Evolutionary conservation across 768 basidiomycete genomes (phyloP).

Genomic region (Chalciporus piperatus): DNA sequence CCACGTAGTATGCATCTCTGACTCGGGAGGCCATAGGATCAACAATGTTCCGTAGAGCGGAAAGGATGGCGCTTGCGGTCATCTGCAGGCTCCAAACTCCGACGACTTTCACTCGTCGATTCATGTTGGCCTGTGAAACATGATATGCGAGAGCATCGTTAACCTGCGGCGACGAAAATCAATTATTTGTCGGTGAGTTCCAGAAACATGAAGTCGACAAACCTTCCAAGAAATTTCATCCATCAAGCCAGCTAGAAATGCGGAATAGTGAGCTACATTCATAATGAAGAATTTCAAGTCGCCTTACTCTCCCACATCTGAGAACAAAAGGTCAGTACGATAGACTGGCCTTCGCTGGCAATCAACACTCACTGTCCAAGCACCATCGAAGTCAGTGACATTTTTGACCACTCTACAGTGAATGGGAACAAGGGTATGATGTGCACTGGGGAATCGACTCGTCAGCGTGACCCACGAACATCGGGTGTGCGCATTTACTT

Average conservation of each 20-base stretch:
- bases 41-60: conserved; percentile 70
- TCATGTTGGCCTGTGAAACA: conserved; percentile 87
- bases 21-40: conserved; percentile 53
- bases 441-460: conserved; percentile 54
- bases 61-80: conserved; percentile 84
- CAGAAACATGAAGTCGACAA: conserved; percentile 8
- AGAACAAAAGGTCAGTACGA: conserved; percentile 4
- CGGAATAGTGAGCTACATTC: conserved; percentile 4
- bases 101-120: conserved; percentile 85
- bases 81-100: conserved; percentile 93
- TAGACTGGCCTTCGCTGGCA: neutral
- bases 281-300: neutral
- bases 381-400: conserved; percentile 86
- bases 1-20: conserved; percentile 29
- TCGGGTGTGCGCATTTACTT: conserved; percentile 57
- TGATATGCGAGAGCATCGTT: conserved; percentile 95
- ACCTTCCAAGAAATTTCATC: conserved; percentile 88
- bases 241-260: conserved; percentile 78
- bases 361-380: conserved; percentile 78
- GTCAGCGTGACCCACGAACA: neutral
- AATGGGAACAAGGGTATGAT: conserved; percentile 91
- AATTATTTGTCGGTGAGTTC: neutral
- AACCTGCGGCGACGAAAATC: conserved; percentile 41
- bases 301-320: conserved; percentile 91
- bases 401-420: conserved; percentile 86